Evolutionary conservation across 2,329 filamentous ascomycete genomes (phyloP).

Genomic region (Claviceps humidiphila): DNA sequence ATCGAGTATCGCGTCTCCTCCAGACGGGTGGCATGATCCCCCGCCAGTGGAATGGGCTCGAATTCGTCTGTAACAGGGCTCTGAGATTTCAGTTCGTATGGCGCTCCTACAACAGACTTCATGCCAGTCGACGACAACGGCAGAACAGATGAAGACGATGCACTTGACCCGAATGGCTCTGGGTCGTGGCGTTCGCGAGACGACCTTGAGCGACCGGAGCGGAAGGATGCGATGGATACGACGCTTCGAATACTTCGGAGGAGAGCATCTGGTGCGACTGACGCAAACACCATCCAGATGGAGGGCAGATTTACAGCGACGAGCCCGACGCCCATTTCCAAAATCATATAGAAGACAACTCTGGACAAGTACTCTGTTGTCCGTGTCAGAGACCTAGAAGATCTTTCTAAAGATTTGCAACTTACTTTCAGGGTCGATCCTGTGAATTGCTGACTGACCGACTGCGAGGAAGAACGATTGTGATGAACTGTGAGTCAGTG

Average conservation of each 20-base stretch:
- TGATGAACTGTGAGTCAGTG: neutral
- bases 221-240: slow-evolving; percentile 5
- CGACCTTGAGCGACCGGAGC: neutral
- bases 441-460: neutral
- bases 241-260: slow-evolving; percentile 7
- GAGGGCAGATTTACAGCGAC: slow-evolving; percentile 8
- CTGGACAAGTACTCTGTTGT: slow-evolving; percentile 2
- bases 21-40: too few relatives aligned
- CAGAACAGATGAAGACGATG: neutral
- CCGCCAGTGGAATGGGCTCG: neutral
- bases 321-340: slow-evolving; percentile 6
- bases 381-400: neutral
- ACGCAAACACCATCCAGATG: slow-evolving; percentile 6
- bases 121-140: neutral
- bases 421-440: neutral
- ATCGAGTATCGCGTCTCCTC: too few relatives aligned
- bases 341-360: slow-evolving; percentile 3
- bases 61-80: neutral
- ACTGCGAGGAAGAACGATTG: neutral
- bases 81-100: neutral
- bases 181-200: neutral
- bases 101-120: neutral
- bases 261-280: slow-evolving; percentile 6
- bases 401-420: neutral
- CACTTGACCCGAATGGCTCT: neutral